These are phyloP conservation scores for Aspergillus steynii DNA, from an alignment of 495 filamentous ascomycete species.

Conservation along the genomic window DNA sequence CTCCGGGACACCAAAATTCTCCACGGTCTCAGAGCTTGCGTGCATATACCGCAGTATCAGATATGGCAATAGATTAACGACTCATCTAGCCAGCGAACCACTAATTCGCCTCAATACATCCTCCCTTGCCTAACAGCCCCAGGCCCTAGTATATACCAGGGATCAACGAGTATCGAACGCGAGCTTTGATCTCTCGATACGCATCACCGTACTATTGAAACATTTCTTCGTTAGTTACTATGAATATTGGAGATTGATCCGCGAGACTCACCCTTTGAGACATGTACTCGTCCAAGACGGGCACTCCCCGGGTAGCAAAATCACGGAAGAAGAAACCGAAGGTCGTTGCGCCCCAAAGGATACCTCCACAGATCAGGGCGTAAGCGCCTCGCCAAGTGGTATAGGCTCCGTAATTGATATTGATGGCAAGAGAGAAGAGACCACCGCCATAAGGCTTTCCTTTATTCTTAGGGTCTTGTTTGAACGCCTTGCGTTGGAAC, in stretches of 20 bases:
- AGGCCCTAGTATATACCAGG: slow-evolving; percentile 24
- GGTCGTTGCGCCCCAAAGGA: slow-evolving; percentile 38
- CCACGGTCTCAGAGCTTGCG: too few relatives aligned
- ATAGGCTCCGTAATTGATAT: slow-evolving; percentile 61
- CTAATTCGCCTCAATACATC: too few relatives aligned
- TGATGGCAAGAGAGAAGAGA: slow-evolving; percentile 51
- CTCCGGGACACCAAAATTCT: too few relatives aligned
- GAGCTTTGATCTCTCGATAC: slow-evolving; percentile 44
- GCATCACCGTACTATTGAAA: slow-evolving; percentile 35
- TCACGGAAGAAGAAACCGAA: slow-evolving; percentile 43
- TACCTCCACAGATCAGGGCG: slow-evolving; percentile 48
- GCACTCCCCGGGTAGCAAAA: slow-evolving; percentile 46
- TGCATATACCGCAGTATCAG: too few relatives aligned
- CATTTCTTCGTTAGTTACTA: not conserved
- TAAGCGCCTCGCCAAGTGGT: slow-evolving; percentile 56
- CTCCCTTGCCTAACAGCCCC: too few relatives aligned
- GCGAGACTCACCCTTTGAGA: slow-evolving; percentile 29
- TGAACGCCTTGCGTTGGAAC: slow-evolving; percentile 55
- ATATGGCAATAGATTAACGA: too few relatives aligned
- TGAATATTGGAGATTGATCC: not conserved
- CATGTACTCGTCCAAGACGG: slow-evolving; percentile 47
- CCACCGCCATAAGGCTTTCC: slow-evolving; percentile 56
- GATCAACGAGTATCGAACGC: slow-evolving; percentile 44
- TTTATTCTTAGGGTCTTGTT: slow-evolving; percentile 49
- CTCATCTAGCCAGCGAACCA: too few relatives aligned